Evolutionary conservation across 2,329 filamentous ascomycete genomes (phyloP).

Genomic region (Fusarium marasasianum): DNA sequence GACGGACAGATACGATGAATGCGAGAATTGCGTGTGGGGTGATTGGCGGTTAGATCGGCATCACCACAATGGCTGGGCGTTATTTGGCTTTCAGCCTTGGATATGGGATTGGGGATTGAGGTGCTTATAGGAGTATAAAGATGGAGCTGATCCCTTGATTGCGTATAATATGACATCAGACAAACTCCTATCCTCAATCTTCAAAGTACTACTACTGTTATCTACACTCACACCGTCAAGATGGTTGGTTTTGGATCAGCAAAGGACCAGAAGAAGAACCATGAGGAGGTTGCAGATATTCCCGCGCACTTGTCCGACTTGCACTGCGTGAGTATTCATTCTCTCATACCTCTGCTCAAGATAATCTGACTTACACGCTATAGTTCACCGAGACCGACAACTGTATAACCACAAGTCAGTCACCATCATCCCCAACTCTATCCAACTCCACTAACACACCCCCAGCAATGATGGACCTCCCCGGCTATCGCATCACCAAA

Average conservation of each 20-base stretch:
- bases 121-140: slow-evolving; percentile 18
- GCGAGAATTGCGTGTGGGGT: slow-evolving; percentile 18
- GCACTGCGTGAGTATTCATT: slow-evolving; percentile 52
- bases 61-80: not conserved
- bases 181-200: not conserved
- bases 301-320: slow-evolving; percentile 57
- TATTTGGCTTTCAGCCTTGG: not conserved
- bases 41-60: slow-evolving; percentile 2
- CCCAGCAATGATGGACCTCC: slow-evolving; percentile 68
- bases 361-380: not conserved
- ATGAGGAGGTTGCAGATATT: slow-evolving; percentile 48
- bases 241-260: slow-evolving; percentile 41
- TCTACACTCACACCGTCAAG: slow-evolving; percentile 5
- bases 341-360: too few species aligned
- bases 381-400: slow-evolving; percentile 67
- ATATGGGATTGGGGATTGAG: not conserved
- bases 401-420: slow-evolving; percentile 64
- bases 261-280: slow-evolving; percentile 37
- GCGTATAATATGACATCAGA: not conserved
- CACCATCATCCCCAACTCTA: not conserved
- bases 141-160: not conserved
- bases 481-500: slow-evolving; percentile 66
- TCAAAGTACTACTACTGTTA: not conserved
- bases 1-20: slow-evolving; percentile 33
- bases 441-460: not conserved